Evolutionary conservation across 106 monocot species (phyloP).

Genomic region (Gastrodia elata): DNA sequence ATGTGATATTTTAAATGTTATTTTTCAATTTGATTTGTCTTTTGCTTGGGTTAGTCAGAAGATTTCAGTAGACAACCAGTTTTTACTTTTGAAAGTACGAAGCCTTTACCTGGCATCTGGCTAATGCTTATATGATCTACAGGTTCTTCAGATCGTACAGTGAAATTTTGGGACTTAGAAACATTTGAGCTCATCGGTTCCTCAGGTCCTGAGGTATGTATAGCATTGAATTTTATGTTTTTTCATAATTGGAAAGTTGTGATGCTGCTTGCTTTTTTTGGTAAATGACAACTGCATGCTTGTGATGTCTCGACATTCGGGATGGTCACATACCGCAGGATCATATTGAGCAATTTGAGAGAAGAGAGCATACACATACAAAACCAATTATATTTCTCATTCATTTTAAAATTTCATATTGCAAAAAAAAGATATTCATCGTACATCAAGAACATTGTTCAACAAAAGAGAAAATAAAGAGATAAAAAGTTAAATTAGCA

Average conservation of each 20-base stretch:
- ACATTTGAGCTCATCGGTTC: slow-evolving; percentile 97
- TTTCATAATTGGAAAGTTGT: neutral
- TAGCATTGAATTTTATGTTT: neutral
- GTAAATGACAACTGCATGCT: too few species aligned
- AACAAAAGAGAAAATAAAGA: too few species aligned
- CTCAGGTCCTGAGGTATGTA: slow-evolving; percentile 75
- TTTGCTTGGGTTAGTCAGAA: neutral
- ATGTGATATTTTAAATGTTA: neutral
- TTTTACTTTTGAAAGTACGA: neutral
- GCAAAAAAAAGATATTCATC: too few species aligned
- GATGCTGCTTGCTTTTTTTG: neutral
- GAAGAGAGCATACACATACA: too few species aligned
- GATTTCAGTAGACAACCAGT: neutral
- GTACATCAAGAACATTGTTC: too few species aligned
- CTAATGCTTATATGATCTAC: slow-evolving; percentile 16
- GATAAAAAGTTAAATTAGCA: too few species aligned
- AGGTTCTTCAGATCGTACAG: slow-evolving; percentile 78
- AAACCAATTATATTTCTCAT: too few species aligned
- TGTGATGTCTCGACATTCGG: too few species aligned
- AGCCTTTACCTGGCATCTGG: neutral
- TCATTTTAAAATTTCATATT: too few species aligned
- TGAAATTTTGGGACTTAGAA: slow-evolving; percentile 93
- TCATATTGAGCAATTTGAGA: too few species aligned
- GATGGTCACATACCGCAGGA: too few species aligned
- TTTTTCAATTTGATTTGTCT: neutral